Conservation (phyloP, 768 basidiomycete genomes). For the Pleurotus ostreatus region DNA sequence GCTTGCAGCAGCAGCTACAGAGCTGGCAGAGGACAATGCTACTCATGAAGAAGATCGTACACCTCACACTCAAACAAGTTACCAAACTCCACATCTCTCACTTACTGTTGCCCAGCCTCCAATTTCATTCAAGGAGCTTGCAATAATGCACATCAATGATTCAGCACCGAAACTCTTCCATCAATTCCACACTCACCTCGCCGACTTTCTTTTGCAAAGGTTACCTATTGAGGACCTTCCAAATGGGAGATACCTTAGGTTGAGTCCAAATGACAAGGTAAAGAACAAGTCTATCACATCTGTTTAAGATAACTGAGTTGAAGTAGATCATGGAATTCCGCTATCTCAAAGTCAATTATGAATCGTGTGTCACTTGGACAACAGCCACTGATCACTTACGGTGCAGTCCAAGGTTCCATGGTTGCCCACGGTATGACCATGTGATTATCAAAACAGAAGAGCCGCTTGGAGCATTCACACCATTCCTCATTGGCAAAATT, state of each 20-base stretch:
- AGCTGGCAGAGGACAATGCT: neutral
- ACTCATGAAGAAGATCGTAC: too few relatives aligned
- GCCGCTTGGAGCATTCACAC: too few relatives aligned
- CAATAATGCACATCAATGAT: neutral
- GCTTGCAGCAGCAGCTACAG: neutral
- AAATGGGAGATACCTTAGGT: neutral
- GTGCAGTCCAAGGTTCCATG: constrained; percentile 25
- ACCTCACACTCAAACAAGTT: neutral
- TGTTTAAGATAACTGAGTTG: neutral
- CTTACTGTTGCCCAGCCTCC: constrained; percentile 1
- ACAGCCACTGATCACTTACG: constrained; percentile 22
- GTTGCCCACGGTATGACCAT: constrained; percentile 8
- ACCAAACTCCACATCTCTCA: neutral
- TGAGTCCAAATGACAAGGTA: neutral
- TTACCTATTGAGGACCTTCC: neutral
- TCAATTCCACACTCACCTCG: neutral
- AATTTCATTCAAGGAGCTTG: neutral
- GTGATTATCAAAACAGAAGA: constrained; percentile 18
- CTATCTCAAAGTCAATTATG: constrained; percentile 17
- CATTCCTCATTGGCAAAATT: too few relatives aligned
- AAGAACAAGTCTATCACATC: neutral
- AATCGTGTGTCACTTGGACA: constrained; percentile 22
- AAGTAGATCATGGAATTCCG: neutral
- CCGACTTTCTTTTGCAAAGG: neutral
- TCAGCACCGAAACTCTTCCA: neutral